phyloP scores from a whole-genome alignment of 2,329 filamentous ascomycete genomes.

The Ceratocystis eucalypticola region DNA sequence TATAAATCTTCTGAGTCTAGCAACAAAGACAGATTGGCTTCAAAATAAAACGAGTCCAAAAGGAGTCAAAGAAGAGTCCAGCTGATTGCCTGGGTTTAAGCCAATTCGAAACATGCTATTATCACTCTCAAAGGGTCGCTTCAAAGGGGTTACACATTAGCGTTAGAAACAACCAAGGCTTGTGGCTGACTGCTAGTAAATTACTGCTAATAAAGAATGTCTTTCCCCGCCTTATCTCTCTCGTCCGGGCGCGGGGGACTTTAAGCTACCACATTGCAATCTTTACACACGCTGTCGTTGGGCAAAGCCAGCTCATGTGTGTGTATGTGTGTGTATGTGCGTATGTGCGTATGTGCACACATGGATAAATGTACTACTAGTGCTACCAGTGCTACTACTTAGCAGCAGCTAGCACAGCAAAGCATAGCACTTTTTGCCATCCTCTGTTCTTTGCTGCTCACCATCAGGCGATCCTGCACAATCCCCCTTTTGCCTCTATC shows the following conservation, averaged over 20 bases:
- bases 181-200: too few species aligned
- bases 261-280: not conserved
- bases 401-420: too few species aligned
- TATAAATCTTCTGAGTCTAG: not conserved
- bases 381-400: too few species aligned
- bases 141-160: not conserved
- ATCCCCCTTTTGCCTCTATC: not conserved
- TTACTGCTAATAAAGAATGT: not conserved
- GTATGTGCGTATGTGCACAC: not conserved
- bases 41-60: not conserved
- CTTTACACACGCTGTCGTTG: not conserved
- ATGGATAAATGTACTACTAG: too few species aligned
- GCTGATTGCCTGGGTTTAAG: not conserved
- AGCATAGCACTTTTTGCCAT: not conserved
- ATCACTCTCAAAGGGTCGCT: not conserved
- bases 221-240: not conserved
- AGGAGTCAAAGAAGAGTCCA: not conserved
- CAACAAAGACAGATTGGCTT: not conserved
- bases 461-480: not conserved
- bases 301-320: not conserved
- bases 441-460: not conserved
- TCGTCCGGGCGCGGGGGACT: not conserved
- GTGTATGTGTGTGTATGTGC: not conserved
- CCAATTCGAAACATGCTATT: not conserved
- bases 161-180: not conserved